phyloP scores from a whole-genome alignment of 306 rosid genomes.

The Cicer arietinum region DNA sequence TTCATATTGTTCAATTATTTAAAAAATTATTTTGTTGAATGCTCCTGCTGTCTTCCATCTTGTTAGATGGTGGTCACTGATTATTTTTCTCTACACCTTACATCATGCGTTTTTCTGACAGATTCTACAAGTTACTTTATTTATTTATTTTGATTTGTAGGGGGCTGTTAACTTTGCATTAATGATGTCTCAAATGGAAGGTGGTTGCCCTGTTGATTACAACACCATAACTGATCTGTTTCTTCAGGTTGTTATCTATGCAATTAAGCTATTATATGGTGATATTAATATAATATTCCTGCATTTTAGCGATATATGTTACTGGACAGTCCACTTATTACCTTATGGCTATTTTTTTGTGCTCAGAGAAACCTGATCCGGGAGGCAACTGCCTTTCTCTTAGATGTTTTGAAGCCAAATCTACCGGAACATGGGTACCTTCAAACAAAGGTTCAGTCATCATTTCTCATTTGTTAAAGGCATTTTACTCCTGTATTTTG shows the following conservation, averaged over 20 bases:
- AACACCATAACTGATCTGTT: constrained; percentile 98
- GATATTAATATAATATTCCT: constrained; percentile 30
- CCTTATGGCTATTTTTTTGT: constrained; percentile 37
- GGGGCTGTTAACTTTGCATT: constrained; percentile 99
- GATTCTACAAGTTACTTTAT: not conserved
- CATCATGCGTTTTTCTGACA: constrained; percentile 31
- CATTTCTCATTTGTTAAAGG: constrained; percentile 20
- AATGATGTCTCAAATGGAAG: constrained; percentile 99
- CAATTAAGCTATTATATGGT: constrained; percentile 27
- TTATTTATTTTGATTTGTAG: constrained; percentile 53
- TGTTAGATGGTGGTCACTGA: constrained; percentile 18
- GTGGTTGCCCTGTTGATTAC: constrained; percentile 98
- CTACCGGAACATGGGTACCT: constrained; percentile 91
- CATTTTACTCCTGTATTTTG: constrained; percentile 29
- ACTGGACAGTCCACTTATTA: constrained; percentile 37
- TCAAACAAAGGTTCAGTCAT: constrained; percentile 79
- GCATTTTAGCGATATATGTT: constrained; percentile 31
- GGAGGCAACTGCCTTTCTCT: constrained; percentile 96
- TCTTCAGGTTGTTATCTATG: constrained; percentile 75
- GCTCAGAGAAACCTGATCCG: constrained; percentile 94
- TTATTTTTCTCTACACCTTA: constrained; percentile 22
- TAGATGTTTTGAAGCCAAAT: constrained; percentile 97
- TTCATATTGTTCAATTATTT: constrained; percentile 14
- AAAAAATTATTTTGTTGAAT: constrained; percentile 17
- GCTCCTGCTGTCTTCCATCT: constrained; percentile 19